Evolutionary conservation across 108 stramenopile species (phyloP).

Genomic region (Nannochloropsis salina): DNA sequence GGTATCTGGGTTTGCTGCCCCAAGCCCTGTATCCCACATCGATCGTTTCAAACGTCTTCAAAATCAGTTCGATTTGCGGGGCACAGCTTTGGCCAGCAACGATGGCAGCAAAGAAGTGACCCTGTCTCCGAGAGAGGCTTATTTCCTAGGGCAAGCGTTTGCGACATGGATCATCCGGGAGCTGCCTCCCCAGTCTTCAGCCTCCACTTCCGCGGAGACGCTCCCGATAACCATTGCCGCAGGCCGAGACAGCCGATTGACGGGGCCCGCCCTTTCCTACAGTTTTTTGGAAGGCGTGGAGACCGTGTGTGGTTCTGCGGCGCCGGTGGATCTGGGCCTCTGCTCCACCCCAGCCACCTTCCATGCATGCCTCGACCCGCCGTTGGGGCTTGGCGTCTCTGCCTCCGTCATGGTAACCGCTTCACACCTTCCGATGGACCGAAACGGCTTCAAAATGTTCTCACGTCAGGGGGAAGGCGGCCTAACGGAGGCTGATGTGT

Average conservation of each 20-base stretch:
- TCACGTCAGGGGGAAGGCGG: not conserved
- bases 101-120: not conserved
- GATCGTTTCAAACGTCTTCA: conserved; percentile 17
- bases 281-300: conserved; percentile 1
- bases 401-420: conserved; percentile 24
- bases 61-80: not conserved
- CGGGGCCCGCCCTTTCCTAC: not conserved
- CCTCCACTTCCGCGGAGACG: not conserved
- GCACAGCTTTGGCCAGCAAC: not conserved
- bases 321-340: not conserved
- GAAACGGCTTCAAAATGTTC: conserved; percentile 32
- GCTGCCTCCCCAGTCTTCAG: not conserved
- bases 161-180: conserved; percentile 10
- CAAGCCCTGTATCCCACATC: not conserved
- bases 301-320: not conserved
- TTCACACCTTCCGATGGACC: conserved; percentile 24
- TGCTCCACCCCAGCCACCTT: conserved; percentile 16
- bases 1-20: not conserved
- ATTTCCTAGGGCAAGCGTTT: not conserved
- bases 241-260: not conserved
- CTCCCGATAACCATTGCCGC: not conserved
- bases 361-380: conserved; percentile 12
- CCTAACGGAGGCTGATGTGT: not conserved
- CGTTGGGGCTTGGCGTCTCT: not conserved
- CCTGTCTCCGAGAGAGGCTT: not conserved